Percentiles rank a stretch among this genome's conserved stretches.
phyloP scores from a whole-genome alignment of 2,329 filamentous ascomycete species.

The Sporothrix inflata region DNA sequence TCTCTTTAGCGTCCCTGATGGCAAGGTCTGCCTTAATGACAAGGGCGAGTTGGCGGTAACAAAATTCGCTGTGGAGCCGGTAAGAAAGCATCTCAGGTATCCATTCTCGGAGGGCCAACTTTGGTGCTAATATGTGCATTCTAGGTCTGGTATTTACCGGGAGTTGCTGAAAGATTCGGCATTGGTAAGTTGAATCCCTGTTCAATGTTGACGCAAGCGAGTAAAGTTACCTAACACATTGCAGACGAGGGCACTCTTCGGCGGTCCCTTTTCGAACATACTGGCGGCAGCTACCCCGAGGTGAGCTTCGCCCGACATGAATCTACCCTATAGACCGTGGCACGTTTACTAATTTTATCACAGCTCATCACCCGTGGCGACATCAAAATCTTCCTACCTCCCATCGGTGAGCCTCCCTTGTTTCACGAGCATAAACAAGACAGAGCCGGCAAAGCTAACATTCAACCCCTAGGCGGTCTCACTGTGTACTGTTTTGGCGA shows the following conservation, averaged over 20 bases:
- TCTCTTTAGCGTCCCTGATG: constrained; percentile 66
- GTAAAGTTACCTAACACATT: constrained; percentile 37
- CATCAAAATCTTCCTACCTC: constrained; percentile 93
- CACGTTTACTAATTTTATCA: neutral
- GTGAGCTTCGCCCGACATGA: constrained; percentile 40
- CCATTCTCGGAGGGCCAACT: neutral
- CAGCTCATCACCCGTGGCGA: constrained; percentile 87
- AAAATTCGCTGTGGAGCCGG: constrained; percentile 95
- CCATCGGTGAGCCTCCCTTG: constrained; percentile 65
- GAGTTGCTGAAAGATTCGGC: constrained; percentile 88
- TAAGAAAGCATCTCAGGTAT: constrained; percentile 46
- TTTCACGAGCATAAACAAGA: neutral
- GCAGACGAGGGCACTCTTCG: constrained; percentile 82
- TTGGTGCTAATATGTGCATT: neutral
- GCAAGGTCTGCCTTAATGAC: constrained; percentile 87
- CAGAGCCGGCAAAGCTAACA: constrained; percentile 20
- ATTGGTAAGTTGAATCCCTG: constrained; percentile 61
- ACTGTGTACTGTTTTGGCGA: constrained; percentile 98
- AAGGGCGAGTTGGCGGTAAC: constrained; percentile 87
- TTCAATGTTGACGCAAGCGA: too few species aligned
- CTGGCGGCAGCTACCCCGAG: constrained; percentile 93
- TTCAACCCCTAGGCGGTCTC: constrained; percentile 64
- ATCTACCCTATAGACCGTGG: neutral
- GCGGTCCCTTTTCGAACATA: constrained; percentile 89
- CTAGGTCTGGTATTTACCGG: constrained; percentile 77